Percentiles rank a stretch among this genome's conserved stretches.
Conservation (phyloP, 371 early-diverging fungal genomes). For the Mortierella polycephala region DNA sequence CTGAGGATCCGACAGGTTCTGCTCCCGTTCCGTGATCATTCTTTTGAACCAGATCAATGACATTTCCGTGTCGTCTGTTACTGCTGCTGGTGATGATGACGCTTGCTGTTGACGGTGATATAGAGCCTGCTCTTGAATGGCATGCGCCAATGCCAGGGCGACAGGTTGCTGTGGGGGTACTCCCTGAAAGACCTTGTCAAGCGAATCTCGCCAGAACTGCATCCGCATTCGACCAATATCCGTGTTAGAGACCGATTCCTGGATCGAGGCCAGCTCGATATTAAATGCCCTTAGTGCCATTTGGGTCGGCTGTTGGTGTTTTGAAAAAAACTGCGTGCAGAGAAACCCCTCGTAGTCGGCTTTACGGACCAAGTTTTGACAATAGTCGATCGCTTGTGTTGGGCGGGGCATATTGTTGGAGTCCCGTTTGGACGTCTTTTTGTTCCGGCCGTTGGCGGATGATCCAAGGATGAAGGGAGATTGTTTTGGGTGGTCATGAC, state of each 20-base stretch:
- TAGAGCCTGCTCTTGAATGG: conserved; percentile 68
- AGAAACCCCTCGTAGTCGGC: conserved; percentile 53
- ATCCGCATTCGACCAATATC: conserved; percentile 84
- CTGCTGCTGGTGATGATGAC: neutral
- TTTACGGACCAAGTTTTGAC: conserved; percentile 47
- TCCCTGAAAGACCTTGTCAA: conserved; percentile 77
- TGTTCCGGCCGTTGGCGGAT: conserved; percentile 1
- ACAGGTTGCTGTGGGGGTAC: conserved; percentile 81
- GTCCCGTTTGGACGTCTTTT: neutral
- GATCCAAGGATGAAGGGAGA: conserved; percentile 37
- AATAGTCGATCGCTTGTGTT: conserved; percentile 36
- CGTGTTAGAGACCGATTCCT: conserved; percentile 76
- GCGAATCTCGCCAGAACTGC: conserved; percentile 84
- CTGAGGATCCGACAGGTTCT: conserved; percentile 72
- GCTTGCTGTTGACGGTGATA: conserved; percentile 9
- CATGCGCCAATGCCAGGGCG: conserved; percentile 66
- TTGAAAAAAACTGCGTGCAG: conserved; percentile 50
- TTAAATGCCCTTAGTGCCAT: conserved; percentile 88
- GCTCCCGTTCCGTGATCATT: conserved; percentile 63
- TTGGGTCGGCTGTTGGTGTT: conserved; percentile 40
- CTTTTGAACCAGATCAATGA: conserved; percentile 52
- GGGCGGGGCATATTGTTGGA: conserved; percentile 32
- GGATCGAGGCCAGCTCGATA: conserved; percentile 84
- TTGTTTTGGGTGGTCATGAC: conserved; percentile 23
- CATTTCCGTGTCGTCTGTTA: conserved; percentile 23